phyloP scores from a whole-genome alignment of 805 yeast genomes.

The Candida oleophila region DNA sequence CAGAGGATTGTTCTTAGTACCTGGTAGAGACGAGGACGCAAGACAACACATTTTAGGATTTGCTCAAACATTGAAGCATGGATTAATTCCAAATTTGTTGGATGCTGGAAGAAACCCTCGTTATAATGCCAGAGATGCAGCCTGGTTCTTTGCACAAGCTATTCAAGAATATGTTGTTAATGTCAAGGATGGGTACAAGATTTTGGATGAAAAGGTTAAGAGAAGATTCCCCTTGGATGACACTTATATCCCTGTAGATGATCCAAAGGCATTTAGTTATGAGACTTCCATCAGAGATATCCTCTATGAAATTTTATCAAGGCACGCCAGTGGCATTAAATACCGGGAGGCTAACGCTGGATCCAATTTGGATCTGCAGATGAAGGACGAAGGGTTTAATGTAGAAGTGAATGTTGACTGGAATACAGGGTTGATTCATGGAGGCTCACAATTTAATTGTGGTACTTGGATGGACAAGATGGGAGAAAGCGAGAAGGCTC shows the following conservation, averaged over 20 bases:
- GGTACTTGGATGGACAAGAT: constrained; percentile 99
- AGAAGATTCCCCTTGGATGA: constrained; percentile 92
- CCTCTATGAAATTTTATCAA: constrained; percentile 74
- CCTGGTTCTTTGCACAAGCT: constrained; percentile 90
- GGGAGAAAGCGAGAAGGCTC: constrained; percentile 90
- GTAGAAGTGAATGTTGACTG: constrained; percentile 81
- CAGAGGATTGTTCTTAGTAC: constrained; percentile 75
- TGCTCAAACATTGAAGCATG: constrained; percentile 91
- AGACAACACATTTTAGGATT: constrained; percentile 78
- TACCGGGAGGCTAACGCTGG: constrained; percentile 97
- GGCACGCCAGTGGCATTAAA: constrained; percentile 86
- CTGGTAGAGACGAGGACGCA: constrained; percentile 80
- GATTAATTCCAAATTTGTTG: constrained; percentile 86
- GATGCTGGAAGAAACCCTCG: constrained; percentile 95
- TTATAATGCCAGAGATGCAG: constrained; percentile 95
- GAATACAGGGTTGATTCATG: constrained; percentile 82
- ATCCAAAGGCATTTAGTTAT: constrained; percentile 72
- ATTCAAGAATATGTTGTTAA: constrained; percentile 73
- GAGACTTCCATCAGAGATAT: constrained; percentile 72
- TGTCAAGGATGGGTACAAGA: constrained; percentile 67
- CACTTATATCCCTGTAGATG: constrained; percentile 65
- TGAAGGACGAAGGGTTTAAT: constrained; percentile 90
- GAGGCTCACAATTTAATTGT: constrained; percentile 90
- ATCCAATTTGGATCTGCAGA: constrained; percentile 79
- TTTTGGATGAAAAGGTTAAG: constrained; percentile 68